Evolutionary conservation across 768 basidiomycete species (phyloP), one percentile per base, ranked within the genome.

Genomic region (Leccinellum rugosiceps): DNA sequence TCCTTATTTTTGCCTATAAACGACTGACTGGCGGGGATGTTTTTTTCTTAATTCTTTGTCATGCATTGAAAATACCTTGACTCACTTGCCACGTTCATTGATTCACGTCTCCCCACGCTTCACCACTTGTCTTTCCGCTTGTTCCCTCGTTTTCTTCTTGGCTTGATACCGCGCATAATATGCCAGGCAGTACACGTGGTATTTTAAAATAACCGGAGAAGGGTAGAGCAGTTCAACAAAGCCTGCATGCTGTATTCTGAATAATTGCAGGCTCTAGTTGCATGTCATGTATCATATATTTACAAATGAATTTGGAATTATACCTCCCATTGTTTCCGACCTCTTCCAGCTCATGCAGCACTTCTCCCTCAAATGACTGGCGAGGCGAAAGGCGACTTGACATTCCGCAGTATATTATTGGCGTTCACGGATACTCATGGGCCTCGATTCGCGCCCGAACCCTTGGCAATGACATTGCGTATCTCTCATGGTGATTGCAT

Each of bases 11-110:
- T 13, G 28, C 23, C 6, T n/a, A 50, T n/a, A 35, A 26, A 5
- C 25, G 7, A 6, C 46, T 47, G 35, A 21, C 21, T 50, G 32
- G 45, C 41, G 30, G 21, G 41, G 11, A 17, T 14, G 13, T 19
- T 28, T 30, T 35, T 30, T 35, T n/a, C 19, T 15, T 17, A 28
- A 13, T 19, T 11, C 19, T 49, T 57, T 15, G 14, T 35, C 25
- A 60, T 50, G 52, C 41, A 41, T 53, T 48, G 49, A 21, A 6
- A 43, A 60, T 60, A 53, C 57, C 52, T 44, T 44, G 21, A 46
- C 50, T 46, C 58, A 48, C 4, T 25, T 15, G 31, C 17, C 21
- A 28, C 46, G 6, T 28, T 28, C 46, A 47, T 47, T 32, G 14
- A 11, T n/a, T 26, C 28, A 49, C 38, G 47, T 10, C 30, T n/a